Base-by-base conservation (phyloP, 768 basidiomycete genomes). In the Lentinula lateritia region DNA sequence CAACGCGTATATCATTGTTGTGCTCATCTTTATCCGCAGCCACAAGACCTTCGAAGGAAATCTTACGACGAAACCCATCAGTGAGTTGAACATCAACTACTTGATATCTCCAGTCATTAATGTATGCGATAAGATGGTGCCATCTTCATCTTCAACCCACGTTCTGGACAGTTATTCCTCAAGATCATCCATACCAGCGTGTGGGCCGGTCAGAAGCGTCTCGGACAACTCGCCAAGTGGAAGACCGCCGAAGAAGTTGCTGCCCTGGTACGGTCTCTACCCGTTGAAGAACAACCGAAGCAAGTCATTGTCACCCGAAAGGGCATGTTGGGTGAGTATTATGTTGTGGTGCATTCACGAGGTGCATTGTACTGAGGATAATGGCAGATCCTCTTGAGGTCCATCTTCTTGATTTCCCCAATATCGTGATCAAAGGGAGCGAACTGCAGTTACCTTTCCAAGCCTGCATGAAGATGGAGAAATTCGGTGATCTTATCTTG, bases 21-120 rank as follows among this genome's bases (percentile, higher is more conserved):
- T 62, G 62, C 65, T 64, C 18, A 66, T 61, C 15, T 53, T 54
- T 64, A 67, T 63, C 54, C 3, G 28, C 57, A 89, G 87, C 71
- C 97, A 99, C 81, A 98, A 98, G 83, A 99, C 97, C 6, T 98
- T 99, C 75, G 97, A 99, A 77, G 97, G 97, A 71, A 99, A 99
- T 77, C 85, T 98, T 85, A 98, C 96, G 7, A 98, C 97, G 16
- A 98, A 98, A 74, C 97, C 96, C 6, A 97, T 99, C 78, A 98
- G 89, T 89, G 68, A 67, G 87, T 70, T 15, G 23, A 5, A 52
- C 7, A 20, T 41, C 8, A 52, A 13, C 10, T 5, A 34, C 53
- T 15, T 41, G 4, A 8, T n/a, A 9, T 58, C 50, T 52, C 20
- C 42, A 3, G 20, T 60, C 36, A 23, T 36, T 61, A 46, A 67